phyloP scores from a whole-genome alignment of 306 rosid species.

The Vigna reflexopilosa region DNA sequence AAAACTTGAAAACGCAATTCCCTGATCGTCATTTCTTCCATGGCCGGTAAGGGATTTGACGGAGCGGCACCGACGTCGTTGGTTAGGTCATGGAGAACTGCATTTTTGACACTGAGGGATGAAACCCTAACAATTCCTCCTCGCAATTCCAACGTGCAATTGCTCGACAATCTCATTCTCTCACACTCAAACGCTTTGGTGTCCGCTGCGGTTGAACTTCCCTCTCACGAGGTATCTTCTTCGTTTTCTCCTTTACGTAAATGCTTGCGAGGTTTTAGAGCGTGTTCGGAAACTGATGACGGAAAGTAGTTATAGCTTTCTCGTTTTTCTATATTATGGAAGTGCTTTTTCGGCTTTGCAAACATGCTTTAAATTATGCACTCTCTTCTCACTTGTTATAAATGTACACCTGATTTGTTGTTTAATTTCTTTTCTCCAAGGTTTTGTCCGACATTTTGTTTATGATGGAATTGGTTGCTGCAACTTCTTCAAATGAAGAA shows the following conservation, averaged over 20 bases:
- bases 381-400: background rate
- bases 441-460: conserved; percentile 82
- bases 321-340: background rate
- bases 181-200: conserved; percentile 61
- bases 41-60: conserved; percentile 51
- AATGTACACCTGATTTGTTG: background rate
- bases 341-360: background rate
- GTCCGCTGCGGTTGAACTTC: conserved; percentile 71
- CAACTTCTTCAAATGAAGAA: conserved; percentile 40
- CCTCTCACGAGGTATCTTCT: conserved; percentile 68
- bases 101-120: conserved; percentile 80
- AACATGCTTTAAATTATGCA: background rate
- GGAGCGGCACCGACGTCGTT: conserved; percentile 46
- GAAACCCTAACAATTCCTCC: conserved; percentile 69
- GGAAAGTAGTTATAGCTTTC: background rate
- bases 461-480: conserved; percentile 60
- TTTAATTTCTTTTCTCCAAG: conserved; percentile 37
- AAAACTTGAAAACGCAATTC: conserved; percentile 5
- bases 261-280: background rate
- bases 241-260: background rate
- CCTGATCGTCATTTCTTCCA: background rate
- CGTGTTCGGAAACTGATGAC: background rate
- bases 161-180: conserved; percentile 69
- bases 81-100: conserved; percentile 77
- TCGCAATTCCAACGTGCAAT: conserved; percentile 50